phyloP scores from a whole-genome alignment of 139 green algal genomes.

The Mesotaenium endlicherianum region DNA sequence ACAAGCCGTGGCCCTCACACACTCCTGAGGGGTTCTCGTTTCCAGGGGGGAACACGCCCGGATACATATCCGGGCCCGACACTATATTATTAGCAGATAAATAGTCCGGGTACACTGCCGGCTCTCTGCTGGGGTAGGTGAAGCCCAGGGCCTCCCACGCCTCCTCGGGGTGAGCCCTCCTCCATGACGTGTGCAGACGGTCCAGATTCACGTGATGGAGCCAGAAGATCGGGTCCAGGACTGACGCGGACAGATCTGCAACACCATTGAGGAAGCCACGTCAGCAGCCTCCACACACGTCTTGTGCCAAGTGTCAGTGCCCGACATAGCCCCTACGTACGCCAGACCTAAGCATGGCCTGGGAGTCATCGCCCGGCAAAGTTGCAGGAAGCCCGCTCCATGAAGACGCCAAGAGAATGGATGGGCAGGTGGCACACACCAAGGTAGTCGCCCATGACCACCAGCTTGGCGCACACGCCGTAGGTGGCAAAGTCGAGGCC shows the following conservation, averaged over 20 bases:
- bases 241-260: background rate
- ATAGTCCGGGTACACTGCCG: background rate
- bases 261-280: too few species aligned
- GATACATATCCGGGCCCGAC: background rate
- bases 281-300: too few species aligned
- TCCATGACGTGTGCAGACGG: background rate
- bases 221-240: constrained; percentile 10
- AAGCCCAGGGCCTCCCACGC: background rate
- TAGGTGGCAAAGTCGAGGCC: too few species aligned
- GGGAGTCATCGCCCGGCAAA: too few species aligned
- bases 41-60: background rate
- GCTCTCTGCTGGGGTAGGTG: background rate
- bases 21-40: background rate
- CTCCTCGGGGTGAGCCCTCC: background rate
- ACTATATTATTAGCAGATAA: background rate
- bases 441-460: too few species aligned
- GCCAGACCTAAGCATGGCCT: too few species aligned
- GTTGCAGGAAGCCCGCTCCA: too few species aligned
- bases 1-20: constrained; percentile 2
- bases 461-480: too few species aligned
- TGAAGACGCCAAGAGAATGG: too few species aligned
- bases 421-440: too few species aligned
- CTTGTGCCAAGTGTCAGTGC: too few species aligned
- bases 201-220: constrained; percentile 4
- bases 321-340: too few species aligned